Conservation (phyloP, 176 grass and related monocot species). For the Oryza coarctata region DNA sequence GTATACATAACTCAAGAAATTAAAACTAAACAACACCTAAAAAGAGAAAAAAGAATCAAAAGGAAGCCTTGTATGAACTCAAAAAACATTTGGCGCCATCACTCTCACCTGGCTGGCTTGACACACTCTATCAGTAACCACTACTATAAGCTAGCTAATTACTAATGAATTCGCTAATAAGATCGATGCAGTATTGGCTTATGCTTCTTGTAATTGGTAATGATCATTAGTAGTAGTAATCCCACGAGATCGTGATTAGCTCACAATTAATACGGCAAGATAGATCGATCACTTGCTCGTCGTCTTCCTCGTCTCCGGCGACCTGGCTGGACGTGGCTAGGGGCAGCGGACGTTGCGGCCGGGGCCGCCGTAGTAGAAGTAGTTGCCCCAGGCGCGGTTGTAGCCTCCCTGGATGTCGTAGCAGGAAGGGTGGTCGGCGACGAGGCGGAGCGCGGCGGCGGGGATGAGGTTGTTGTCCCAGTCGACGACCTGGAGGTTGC, state of each 20-base stretch:
- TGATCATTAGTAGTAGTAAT: not conserved
- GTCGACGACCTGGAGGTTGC: slow-evolving; percentile 81
- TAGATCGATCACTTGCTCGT: not conserved
- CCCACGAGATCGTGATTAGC: no score
- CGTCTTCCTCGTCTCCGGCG: not conserved
- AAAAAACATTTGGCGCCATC: not conserved
- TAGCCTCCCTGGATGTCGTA: slow-evolving; percentile 57
- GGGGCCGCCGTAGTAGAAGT: slow-evolving; percentile 86
- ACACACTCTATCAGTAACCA: not conserved
- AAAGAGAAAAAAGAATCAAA: not conserved
- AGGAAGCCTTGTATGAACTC: not conserved
- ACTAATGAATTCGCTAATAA: no score
- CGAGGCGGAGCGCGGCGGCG: slow-evolving; percentile 45
- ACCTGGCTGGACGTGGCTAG: not conserved
- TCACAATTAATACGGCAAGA: not conserved
- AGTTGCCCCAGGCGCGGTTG: slow-evolving; percentile 63
- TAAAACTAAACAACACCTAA: not conserved
- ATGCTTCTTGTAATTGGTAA: not conserved
- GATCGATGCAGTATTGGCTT: not conserved
- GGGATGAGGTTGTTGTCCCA: slow-evolving; percentile 88
- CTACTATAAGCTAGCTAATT: not conserved
- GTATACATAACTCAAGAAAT: slow-evolving; percentile 25
- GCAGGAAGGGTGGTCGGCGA: slow-evolving; percentile 68
- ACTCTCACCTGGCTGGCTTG: not conserved
- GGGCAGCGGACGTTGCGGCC: slow-evolving; percentile 68